These are phyloP conservation scores for Emiliania huxleyi DNA, from an alignment of 78 protist species.

Conservation along the genomic window DNA sequence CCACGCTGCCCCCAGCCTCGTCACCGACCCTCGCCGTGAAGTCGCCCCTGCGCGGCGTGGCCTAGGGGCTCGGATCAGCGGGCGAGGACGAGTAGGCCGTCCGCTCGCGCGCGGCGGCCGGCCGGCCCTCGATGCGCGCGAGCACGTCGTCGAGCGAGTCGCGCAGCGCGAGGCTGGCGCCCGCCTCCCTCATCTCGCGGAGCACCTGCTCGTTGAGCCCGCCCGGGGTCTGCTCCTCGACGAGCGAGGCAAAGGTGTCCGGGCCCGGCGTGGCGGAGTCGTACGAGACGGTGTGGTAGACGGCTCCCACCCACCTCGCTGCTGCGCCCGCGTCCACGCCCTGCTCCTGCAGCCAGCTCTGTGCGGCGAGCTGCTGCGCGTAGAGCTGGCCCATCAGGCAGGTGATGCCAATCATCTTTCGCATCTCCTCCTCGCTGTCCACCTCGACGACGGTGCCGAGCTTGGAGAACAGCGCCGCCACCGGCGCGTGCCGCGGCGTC, in stretches of 20 bases:
- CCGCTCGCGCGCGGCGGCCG: too few relatives aligned
- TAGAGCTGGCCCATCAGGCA: constrained; percentile 19
- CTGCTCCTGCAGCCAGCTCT: neutral
- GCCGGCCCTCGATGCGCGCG: constrained; percentile 5
- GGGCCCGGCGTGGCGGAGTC: neutral
- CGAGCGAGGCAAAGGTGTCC: neutral
- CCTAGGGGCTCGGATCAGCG: too few relatives aligned
- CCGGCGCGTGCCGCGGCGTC: neutral
- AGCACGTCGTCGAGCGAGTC: neutral
- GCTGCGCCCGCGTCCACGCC: neutral
- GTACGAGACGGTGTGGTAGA: neutral
- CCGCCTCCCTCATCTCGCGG: neutral
- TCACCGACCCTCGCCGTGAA: too few relatives aligned
- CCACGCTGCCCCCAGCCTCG: too few relatives aligned
- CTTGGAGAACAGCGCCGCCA: neutral
- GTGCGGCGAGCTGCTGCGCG: neutral
- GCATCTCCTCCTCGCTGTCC: neutral
- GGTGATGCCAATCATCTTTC: neutral
- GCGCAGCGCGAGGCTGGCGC: neutral
- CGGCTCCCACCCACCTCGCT: neutral
- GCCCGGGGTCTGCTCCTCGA: neutral
- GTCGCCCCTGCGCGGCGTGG: too few relatives aligned
- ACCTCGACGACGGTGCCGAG: neutral
- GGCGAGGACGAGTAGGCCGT: too few relatives aligned
- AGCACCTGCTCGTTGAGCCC: constrained; percentile 2